phyloP scores from a whole-genome alignment of 169 alveolate genomes.

The Plasmodium gaboni region DNA sequence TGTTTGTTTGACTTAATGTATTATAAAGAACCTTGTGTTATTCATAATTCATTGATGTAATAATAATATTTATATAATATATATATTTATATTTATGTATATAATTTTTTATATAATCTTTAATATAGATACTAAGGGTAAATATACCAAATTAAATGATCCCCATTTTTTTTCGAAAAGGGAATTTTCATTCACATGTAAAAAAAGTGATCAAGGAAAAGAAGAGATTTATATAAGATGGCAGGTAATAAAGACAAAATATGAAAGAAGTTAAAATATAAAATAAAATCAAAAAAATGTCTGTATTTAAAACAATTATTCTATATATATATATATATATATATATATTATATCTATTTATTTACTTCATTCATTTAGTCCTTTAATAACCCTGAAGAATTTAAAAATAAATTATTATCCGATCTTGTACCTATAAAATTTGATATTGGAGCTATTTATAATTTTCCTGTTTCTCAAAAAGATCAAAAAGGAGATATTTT shows the following conservation, averaged over 20 bases:
- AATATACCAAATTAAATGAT: slow-evolving; percentile 39
- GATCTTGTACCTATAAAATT: slow-evolving; percentile 81
- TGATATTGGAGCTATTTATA: slow-evolving; percentile 96
- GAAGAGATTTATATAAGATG: slow-evolving; percentile 69
- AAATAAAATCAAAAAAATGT: background rate
- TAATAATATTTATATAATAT: background rate
- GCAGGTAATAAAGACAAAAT: slow-evolving; percentile 35
- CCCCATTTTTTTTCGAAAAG: slow-evolving; percentile 61
- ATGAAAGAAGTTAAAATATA: slow-evolving; percentile 9
- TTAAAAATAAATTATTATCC: slow-evolving; percentile 42
- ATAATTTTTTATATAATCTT: too few species aligned
- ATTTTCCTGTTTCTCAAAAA: slow-evolving; percentile 88
- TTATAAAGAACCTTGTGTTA: too few species aligned
- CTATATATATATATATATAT: background rate
- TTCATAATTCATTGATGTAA: background rate
- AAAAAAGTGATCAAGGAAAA: slow-evolving; percentile 62
- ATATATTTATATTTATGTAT: background rate
- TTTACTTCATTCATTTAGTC: slow-evolving; percentile 14
- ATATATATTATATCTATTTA: background rate
- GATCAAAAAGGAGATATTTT: slow-evolving; percentile 81
- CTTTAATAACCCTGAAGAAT: slow-evolving; percentile 57
- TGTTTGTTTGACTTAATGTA: too few species aligned
- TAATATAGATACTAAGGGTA: slow-evolving; percentile 50
- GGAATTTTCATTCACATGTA: slow-evolving; percentile 74
- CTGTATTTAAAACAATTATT: background rate